Evolutionary conservation across 805 yeast genomes (phyloP), one percentile per base, ranked within the genome.

Genomic region (Starmerella apicola): DNA sequence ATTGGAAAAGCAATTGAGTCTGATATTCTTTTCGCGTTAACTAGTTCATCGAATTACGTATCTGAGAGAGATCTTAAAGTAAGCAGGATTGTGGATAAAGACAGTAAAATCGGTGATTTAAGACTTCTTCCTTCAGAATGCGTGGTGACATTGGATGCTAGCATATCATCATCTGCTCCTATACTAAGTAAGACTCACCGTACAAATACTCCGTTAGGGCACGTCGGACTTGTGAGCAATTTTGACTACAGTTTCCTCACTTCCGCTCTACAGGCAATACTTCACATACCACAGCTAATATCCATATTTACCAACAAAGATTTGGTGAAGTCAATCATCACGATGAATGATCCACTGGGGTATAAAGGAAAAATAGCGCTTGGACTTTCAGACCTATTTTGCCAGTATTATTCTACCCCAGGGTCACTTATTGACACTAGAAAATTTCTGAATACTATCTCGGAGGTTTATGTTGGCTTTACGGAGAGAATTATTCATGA

Each of bases 171-270:
- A n/a, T n/a, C n/a, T n/a, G n/a, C n/a, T n/a, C n/a, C n/a, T n/a
- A n/a, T n/a, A n/a, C n/a, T n/a, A n/a, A n/a, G n/a, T n/a, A n/a
- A n/a, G n/a, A n/a, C n/a, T n/a, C n/a, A n/a, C n/a, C n/a, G n/a
- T n/a, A n/a, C n/a, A n/a, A n/a, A n/a, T 58, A 81, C 94, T 8
- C 95, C 95, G 0, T 61, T 88, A 33, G 97, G 91, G 55, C 88
- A 96, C 53, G 62, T 88, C 31, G 96, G 96, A 1, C 67, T 86
- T 30, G 69, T 71, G 39, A 86, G 86, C 57, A 94, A 83, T 51
- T 95, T 95, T n/a, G 86, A 86, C 57, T 83, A 95, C 0, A 86
- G 96, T 59, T 86, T 86, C 54, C 84, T 85, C 93, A 86, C 86
- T 61, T 74, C 85, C 24, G 94, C 85, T 1, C 59, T 86, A 22